These are phyloP conservation scores for Hanseniaspora occidentalis DNA, from an alignment of 805 yeast genomes.

Conservation along the genomic window DNA sequence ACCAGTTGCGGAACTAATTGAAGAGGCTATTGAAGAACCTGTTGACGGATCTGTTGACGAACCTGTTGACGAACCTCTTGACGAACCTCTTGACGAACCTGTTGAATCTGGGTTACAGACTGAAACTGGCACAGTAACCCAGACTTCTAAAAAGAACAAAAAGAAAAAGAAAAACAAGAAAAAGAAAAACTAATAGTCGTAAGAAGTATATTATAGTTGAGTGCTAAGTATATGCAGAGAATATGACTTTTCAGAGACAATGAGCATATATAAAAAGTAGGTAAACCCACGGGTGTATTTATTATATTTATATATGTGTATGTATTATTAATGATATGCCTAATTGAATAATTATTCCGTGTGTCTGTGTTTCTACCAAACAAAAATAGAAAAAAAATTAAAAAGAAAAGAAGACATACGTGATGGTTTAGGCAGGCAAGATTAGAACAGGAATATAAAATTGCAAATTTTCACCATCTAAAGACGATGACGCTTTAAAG, in stretches of 20 bases:
- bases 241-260: too few species aligned
- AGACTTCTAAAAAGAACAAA: not conserved
- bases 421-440: conserved; percentile 24
- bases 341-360: not conserved
- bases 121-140: not conserved
- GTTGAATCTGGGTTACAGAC: not conserved
- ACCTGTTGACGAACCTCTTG: too few species aligned
- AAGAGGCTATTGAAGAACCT: too few species aligned
- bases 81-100: too few species aligned
- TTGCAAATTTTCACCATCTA: conserved; percentile 30
- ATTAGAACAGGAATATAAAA: conserved; percentile 34
- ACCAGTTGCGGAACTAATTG: too few species aligned
- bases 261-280: too few species aligned
- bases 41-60: too few species aligned
- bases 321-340: too few species aligned
- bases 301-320: too few species aligned
- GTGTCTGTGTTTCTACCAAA: not conserved
- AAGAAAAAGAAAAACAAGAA: not conserved
- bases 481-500: conserved; percentile 21
- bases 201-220: too few species aligned
- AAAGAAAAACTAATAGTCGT: not conserved
- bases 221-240: not conserved
- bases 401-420: not conserved
- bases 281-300: too few species aligned
- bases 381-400: not conserved